Percentiles rank a stretch among this genome's conserved stretches.
Conservation (phyloP, 352 stramenopile species). For the Pythium aphanidermatum region DNA sequence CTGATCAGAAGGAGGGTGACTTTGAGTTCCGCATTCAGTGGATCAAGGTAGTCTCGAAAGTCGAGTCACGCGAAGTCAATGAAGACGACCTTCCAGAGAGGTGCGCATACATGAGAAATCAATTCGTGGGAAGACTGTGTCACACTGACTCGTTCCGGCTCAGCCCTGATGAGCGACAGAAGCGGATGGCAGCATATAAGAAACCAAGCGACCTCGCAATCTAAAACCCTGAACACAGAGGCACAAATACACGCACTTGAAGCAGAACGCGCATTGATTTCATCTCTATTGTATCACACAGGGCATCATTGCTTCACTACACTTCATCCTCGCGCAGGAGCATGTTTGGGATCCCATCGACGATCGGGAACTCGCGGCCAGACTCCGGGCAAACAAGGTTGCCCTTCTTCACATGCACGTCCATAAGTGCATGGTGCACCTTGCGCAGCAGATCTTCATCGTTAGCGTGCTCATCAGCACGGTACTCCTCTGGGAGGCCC, state of each 20-base stretch:
- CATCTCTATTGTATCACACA: conserved; percentile 2
- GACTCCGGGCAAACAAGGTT: conserved; percentile 96
- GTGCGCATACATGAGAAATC: not conserved
- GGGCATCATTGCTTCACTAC: conserved; percentile 16
- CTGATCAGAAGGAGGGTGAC: conserved; percentile 80
- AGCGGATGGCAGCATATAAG: conserved; percentile 33
- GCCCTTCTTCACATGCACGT: conserved; percentile 96
- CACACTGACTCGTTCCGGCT: no score
- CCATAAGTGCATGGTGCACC: conserved; percentile 88
- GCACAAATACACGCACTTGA: no score
- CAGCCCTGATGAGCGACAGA: conserved; percentile 28
- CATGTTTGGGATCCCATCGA: conserved; percentile 98
- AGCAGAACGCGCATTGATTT: no score
- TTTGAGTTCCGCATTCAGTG: conserved; percentile 82
- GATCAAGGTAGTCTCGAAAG: conserved; percentile 76
- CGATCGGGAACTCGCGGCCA: conserved; percentile 93
- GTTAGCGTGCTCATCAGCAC: conserved; percentile 26
- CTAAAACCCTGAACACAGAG: conserved; percentile 16
- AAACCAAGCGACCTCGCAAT: conserved; percentile 63
- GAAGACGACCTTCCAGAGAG: conserved; percentile 16
- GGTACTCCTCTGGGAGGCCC: conserved; percentile 53
- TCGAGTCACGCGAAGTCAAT: conserved; percentile 34
- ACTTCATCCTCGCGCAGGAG: conserved; percentile 89
- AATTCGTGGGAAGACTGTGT: no score
- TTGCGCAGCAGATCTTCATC: conserved; percentile 77